phyloP scores from a whole-genome alignment of 1,284 basidiomycete genomes.

The Coniferiporia sulphurascens region DNA sequence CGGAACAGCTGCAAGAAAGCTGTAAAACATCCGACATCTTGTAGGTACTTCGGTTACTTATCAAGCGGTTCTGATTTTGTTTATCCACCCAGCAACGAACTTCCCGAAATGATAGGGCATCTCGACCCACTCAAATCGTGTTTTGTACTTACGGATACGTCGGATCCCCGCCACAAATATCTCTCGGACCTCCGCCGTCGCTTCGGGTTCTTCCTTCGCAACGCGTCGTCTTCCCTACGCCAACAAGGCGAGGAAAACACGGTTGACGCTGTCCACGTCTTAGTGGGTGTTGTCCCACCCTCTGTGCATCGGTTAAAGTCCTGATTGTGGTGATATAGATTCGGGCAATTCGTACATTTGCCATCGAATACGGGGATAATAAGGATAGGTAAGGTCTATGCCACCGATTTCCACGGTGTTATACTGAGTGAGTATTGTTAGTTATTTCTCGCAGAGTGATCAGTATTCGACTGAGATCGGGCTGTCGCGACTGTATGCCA shows the following conservation, averaged over 20 bases:
- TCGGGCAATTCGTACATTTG: slow-evolving; percentile 56
- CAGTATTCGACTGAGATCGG: slow-evolving; percentile 58
- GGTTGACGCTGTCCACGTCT: slow-evolving; percentile 75
- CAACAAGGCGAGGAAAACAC: slow-evolving; percentile 82
- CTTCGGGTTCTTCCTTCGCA: slow-evolving; percentile 68
- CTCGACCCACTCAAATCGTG: slow-evolving; percentile 58
- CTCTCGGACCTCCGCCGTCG: slow-evolving; percentile 56
- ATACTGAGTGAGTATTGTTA: slow-evolving; percentile 24
- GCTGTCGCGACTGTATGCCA: slow-evolving; percentile 59
- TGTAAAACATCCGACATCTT: slow-evolving; percentile 53
- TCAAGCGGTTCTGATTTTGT: background rate
- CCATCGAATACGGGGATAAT: slow-evolving; percentile 69
- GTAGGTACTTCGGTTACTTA: slow-evolving; percentile 34
- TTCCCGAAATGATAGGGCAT: slow-evolving; percentile 68
- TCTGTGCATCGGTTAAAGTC: background rate
- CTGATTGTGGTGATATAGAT: slow-evolving; percentile 37
- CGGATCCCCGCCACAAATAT: slow-evolving; percentile 65
- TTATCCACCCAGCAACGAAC: slow-evolving; percentile 44
- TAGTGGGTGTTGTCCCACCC: slow-evolving; percentile 40
- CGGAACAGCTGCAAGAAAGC: slow-evolving; percentile 37
- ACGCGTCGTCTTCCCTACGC: slow-evolving; percentile 62
- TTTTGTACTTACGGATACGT: slow-evolving; percentile 63
- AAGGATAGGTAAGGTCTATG: slow-evolving; percentile 45
- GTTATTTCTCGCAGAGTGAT: slow-evolving; percentile 56
- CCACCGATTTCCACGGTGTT: background rate